phyloP scores from a whole-genome alignment of 768 basidiomycete species.

The Guyanaporus albipodus region DNA sequence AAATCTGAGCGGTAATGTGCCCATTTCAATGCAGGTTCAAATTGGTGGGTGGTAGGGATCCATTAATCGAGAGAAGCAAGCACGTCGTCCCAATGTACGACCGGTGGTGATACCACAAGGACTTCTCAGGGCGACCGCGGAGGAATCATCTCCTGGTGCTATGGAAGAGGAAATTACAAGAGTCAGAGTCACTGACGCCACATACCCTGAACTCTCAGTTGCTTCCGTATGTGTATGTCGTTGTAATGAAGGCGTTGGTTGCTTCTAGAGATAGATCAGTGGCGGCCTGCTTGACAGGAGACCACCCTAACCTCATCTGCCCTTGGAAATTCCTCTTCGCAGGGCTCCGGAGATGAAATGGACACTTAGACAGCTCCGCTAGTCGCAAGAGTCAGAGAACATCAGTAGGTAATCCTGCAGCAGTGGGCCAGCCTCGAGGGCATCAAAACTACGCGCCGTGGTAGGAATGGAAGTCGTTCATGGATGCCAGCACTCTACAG shows the following conservation, averaged over 20 bases:
- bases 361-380: conserved; percentile 3
- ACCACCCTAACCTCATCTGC: conserved; percentile 9
- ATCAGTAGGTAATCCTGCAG: conserved; percentile 8
- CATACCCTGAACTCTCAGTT: conserved; percentile 9
- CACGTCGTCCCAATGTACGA: conserved; percentile 1
- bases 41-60: conserved; percentile 9
- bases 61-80: conserved; percentile 22
- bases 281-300: conserved; percentile 14
- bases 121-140: conserved; percentile 27
- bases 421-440: conserved; percentile 9
- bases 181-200: conserved; percentile 5
- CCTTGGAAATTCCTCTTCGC: conserved; percentile 15
- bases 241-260: conserved; percentile 12
- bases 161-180: conserved; percentile 12
- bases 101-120: conserved; percentile 18
- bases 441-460: conserved; percentile 23
- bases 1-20: conserved; percentile 11
- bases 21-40: background rate
- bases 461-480: conserved; percentile 20
- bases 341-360: conserved; percentile 26
- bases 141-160: background rate
- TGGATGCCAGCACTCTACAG: conserved; percentile 7
- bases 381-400: conserved; percentile 3
- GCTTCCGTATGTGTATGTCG: conserved; percentile 11
- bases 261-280: conserved; percentile 14